Evolutionary conservation across 2,329 filamentous ascomycete genomes (phyloP), one percentile per base, ranked within the genome.

Genomic region (Xylariaceae sp.): DNA sequence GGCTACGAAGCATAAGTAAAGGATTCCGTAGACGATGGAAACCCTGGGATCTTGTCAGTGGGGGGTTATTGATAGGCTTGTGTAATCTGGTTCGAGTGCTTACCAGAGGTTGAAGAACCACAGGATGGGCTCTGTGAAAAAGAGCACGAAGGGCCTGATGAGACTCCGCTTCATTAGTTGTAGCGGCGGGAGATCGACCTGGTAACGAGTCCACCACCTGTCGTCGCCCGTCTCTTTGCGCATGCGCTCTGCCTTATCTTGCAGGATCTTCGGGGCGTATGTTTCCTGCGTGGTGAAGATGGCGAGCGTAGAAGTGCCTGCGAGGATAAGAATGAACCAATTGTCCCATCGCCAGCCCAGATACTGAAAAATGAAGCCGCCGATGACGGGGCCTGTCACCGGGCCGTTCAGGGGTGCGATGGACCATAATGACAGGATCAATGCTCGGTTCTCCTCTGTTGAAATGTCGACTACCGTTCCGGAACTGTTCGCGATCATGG

Each of bases 1-100:
- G 12, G 89, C 89, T 15, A 95, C 86, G 73, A 96, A 96, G 71
- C 89, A 95, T 30, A 96, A 83, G 65, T 94, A 94, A 1, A 96
- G 76, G 39, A 95, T 90, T 16, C 85, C 88, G 68, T 96, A 96
- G 34, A 95, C 83, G 37, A 95, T 74, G 0, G 88, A 92, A 67
- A 92, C 87, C 74, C 85, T 87, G 41, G 9, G 3, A 43, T 7
- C 16, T 22, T n/a, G 45, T 56, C 12, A 53, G 39, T 53, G 21
- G 15, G n/a, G 58, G 19, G 3, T 36, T 12, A 9, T 42, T 26
- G 37, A 7, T 13, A 16, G 15, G 21, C 10, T 18, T 12, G 30
- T 30, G 5, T 8, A 50, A 13, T 0, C 29, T 53, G 51, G 53
- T 49, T 49, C 21, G 13, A 16, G 22, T 44, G 39, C 76, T 63